Base-by-base conservation (phyloP, 768 basidiomycete species). In the Plicaturopsis crispa region DNA sequence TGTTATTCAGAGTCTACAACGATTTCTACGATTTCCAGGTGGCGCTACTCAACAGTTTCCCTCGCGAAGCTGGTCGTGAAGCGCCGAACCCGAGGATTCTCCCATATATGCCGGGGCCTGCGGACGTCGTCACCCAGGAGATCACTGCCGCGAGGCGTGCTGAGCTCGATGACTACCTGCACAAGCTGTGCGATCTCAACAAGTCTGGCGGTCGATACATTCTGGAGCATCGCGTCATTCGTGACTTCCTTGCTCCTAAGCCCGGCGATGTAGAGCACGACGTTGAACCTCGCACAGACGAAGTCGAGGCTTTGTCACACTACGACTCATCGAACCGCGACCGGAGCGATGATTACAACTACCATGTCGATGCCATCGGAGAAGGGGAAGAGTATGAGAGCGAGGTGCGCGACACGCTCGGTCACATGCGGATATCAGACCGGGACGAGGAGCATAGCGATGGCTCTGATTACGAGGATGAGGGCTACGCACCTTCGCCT, bases 1-100 rank as follows among this genome's bases (percentile, higher is more conserved):
- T 91, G 47, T 71, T 98, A 31, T 99, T 94, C 66, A 78, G 96
- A 36, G 80, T 88, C 18, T 99, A 99, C 69, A 87, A 93, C 51
- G 94, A 99, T 60, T 99, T 99, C 60, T 97, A 94, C 63, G 88
- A 93, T 51, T 97, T 97, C 60, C 96, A 99, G 54, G 84, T 96
- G 40, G 67, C 75, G 4, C 74, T 99, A 17, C 75, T 98, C 44
- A 76, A 91, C 33, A 70, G 73, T 0, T 97, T 93, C 61, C 92
- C 93, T 5, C 73, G 73, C 32, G 96, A 99, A 63, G 96, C 91
- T 11, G 96, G 96, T 16, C 76, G 87, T 12, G 62, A 80, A 24
- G 66, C 75, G 7, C 69, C 70, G 20, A 65, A 76, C 45, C 69
- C 70, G 6, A 74, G 96, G 24, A 84, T 94, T 36, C 66, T 99